Conservation (phyloP, 768 basidiomycete species). For the Royoungia palumana region DNA sequence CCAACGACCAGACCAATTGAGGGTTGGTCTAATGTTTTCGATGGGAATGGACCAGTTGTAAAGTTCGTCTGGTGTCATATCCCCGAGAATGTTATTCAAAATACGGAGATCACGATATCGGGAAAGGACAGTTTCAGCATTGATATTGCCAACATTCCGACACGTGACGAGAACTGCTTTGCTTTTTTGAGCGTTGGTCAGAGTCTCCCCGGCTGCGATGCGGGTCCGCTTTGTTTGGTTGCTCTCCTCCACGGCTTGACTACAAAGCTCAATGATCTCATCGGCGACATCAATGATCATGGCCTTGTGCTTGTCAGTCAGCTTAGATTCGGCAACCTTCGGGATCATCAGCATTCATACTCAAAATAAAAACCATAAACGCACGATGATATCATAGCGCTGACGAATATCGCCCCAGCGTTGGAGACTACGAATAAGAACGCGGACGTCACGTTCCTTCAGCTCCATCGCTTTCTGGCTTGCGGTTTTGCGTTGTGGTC, state of each 20-base stretch:
- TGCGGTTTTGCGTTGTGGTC: conserved; percentile 80
- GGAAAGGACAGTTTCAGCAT: conserved; percentile 94
- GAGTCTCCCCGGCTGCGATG: conserved; percentile 78
- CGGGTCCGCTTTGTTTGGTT: conserved; percentile 76
- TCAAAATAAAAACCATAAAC: conserved; percentile 29
- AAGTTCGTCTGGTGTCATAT: conserved; percentile 58
- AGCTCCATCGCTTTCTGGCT: conserved; percentile 95
- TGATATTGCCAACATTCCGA: conserved; percentile 88
- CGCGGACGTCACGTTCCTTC: conserved; percentile 95
- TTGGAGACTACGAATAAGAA: conserved; percentile 90
- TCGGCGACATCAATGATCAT: conserved; percentile 91
- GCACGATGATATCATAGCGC: conserved; percentile 90
- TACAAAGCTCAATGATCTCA: conserved; percentile 86
- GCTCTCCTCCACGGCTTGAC: conserved; percentile 78
- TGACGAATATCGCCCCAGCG: conserved; percentile 97
- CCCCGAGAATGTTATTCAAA: conserved; percentile 73
- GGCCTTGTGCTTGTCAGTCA: conserved; percentile 89
- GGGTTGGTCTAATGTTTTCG: conserved; percentile 89
- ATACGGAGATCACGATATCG: conserved; percentile 87
- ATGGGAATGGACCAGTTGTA: conserved; percentile 87
- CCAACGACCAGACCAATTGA: conserved; percentile 98
- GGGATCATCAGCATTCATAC: background rate
- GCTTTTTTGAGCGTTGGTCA: conserved; percentile 92
- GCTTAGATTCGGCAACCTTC: conserved; percentile 84
- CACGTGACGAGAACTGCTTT: conserved; percentile 94